Evolutionary conservation across 768 basidiomycete species (phyloP), one percentile per base, ranked within the genome.

Genomic region (Podaxis carcinomalis): DNA sequence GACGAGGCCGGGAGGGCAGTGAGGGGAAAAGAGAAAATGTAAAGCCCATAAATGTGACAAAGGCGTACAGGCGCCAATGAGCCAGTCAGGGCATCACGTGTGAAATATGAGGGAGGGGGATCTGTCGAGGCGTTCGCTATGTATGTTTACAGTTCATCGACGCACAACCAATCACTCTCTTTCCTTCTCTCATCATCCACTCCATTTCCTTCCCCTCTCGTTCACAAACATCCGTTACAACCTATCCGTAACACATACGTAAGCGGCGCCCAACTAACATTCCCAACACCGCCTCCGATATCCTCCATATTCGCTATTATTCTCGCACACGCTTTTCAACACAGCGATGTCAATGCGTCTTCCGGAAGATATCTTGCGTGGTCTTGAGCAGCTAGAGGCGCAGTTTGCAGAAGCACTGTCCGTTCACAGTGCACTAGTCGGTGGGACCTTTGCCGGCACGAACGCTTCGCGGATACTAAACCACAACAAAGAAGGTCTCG

Each of bases 331-430:
- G n/a, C 14, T 19, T 21, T 50, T 11, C 35, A 27, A 7, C n/a
- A 27, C 21, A 32, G 59, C 59, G n/a, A 53, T 53, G 59, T 44
- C 59, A 3, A 52, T 52, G 19, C 51, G 42, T 5, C 51, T 60
- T 5, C 59, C 59, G 6, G 59, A 60, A 23, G 59, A 60, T 21
- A 60, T 60, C 5, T 28, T 42, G 25, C 59, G 59, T 16, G 59
- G 59, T 5, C 32, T 60, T 25, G 59, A 60, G 32, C 59, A 60
- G 42, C 40, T 60, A 2, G 59, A 60, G 28, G 59, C 59, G 2
- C 59, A 60, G 23, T 60, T 60, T 53, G 59, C 59, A 52, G 59
- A 60, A 23, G 59, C 59, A 6, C 40, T 60, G 28, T 60, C 59
- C 4, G 32, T 60, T 9, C 59, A 60, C 40, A 60, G 52, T 46